A percentile compares a stretch with the other conserved stretches of the same genome.
Evolutionary conservation across 1,284 basidiomycete genomes (phyloP).

Genomic region (Filobasidium uniguttulatum): DNA sequence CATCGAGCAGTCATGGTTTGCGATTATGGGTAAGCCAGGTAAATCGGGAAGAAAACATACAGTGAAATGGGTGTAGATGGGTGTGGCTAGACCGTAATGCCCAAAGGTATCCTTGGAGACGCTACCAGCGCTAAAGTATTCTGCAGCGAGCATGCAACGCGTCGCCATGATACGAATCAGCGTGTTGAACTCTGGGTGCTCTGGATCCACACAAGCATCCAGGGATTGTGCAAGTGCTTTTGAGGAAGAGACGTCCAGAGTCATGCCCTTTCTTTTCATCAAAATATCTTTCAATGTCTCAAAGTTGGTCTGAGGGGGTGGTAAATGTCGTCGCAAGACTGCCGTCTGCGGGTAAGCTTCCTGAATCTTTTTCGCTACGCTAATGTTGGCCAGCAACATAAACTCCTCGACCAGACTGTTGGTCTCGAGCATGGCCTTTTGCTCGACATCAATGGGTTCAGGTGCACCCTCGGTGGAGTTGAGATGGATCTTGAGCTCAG

Average conservation of each 20-base stretch:
- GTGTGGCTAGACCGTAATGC: conserved; percentile 90
- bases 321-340: conserved; percentile 84
- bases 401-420: conserved; percentile 98
- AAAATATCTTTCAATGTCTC: conserved; percentile 92
- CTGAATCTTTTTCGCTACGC: conserved; percentile 81
- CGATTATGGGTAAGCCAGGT: background rate
- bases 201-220: conserved; percentile 70
- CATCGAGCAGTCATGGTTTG: background rate
- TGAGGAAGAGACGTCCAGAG: conserved; percentile 83
- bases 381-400: conserved; percentile 95
- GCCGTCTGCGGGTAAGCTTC: conserved; percentile 92
- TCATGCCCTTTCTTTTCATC: conserved; percentile 67
- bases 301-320: conserved; percentile 86
- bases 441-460: conserved; percentile 94
- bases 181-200: conserved; percentile 83
- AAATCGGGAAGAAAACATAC: conserved; percentile 18
- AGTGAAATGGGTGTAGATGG: conserved; percentile 98
- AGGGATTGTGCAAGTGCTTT: conserved; percentile 79
- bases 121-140: conserved; percentile 94
- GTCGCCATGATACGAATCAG: conserved; percentile 98
- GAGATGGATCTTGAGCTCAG: conserved; percentile 93
- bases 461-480: conserved; percentile 73
- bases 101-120: conserved; percentile 84
- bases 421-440: conserved; percentile 84
- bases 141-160: conserved; percentile 93